phyloP scores from a whole-genome alignment of 441 rosid genomes.

The Monsonia emarginata region DNA sequence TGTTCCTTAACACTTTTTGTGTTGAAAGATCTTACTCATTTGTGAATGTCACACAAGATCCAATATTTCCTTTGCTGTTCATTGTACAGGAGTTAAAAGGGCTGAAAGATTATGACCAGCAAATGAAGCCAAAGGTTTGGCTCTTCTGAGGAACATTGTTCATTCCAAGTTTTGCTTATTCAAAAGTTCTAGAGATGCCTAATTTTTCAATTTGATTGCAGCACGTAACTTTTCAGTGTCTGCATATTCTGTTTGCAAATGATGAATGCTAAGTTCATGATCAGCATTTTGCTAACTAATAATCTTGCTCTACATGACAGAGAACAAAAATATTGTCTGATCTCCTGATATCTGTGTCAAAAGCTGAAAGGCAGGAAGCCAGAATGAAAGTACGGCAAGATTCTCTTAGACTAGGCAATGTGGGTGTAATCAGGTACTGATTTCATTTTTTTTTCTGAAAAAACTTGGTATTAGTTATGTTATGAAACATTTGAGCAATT shows the following conservation, averaged over 20 bases:
- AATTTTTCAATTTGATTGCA: background rate
- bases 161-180: slow-evolving; percentile 2
- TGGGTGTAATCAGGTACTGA: slow-evolving; percentile 80
- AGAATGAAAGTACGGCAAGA: slow-evolving; percentile 90
- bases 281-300: slow-evolving; percentile 6
- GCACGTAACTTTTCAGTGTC: background rate
- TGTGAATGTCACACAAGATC: background rate
- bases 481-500: background rate
- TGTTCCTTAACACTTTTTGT: slow-evolving; percentile 8
- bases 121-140: slow-evolving; percentile 81
- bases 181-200: background rate
- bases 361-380: slow-evolving; percentile 95
- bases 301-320: slow-evolving; percentile 34
- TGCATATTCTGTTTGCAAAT: background rate
- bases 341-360: slow-evolving; percentile 87
- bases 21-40: slow-evolving; percentile 10
- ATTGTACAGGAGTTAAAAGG: slow-evolving; percentile 71
- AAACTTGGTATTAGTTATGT: background rate
- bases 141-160: slow-evolving; percentile 6
- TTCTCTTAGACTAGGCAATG: slow-evolving; percentile 91
- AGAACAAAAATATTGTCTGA: slow-evolving; percentile 84
- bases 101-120: slow-evolving; percentile 65
- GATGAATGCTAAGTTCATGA: background rate
- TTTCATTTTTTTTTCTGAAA: background rate
- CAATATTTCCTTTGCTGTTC: slow-evolving; percentile 4